Percentiles rank a stretch among this genome's conserved stretches.
Conservation (phyloP, 129 eudicot genomes). For the Smallanthus sonchifolius region DNA sequence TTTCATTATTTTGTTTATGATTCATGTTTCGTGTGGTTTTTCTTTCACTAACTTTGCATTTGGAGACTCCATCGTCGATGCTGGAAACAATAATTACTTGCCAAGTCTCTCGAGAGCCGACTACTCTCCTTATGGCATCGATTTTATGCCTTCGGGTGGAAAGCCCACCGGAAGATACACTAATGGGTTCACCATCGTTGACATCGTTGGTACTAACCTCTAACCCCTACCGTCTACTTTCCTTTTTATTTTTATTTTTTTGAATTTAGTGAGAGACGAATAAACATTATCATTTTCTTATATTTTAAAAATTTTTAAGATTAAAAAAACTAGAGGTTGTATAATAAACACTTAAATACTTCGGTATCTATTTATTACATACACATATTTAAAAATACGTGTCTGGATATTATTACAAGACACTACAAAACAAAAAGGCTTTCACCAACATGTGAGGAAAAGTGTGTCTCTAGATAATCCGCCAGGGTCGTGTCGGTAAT, state of each 20-base stretch:
- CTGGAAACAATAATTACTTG: conserved; percentile 59
- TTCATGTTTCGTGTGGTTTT: conserved; percentile 25
- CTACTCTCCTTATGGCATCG: conserved; percentile 72
- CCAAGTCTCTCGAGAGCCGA: conserved; percentile 62
- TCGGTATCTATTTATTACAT: too few species aligned
- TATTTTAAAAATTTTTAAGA: too few species aligned
- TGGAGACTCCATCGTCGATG: conserved; percentile 62
- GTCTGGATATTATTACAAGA: too few species aligned
- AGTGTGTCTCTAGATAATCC: too few species aligned
- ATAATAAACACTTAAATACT: too few species aligned
- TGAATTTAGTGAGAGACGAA: too few species aligned
- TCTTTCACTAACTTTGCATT: conserved; percentile 44
- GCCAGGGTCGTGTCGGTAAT: too few species aligned
- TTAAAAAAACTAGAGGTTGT: too few species aligned
- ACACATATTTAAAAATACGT: too few species aligned
- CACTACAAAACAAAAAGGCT: too few species aligned
- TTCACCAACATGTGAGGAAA: too few species aligned
- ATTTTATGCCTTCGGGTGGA: conserved; percentile 53
- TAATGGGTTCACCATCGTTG: conserved; percentile 61
- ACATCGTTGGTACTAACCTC: conserved; percentile 44
- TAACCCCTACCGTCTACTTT: background rate
- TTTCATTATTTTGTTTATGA: background rate
- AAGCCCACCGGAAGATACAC: conserved; percentile 74
- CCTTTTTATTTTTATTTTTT: background rate
- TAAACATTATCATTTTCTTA: too few species aligned